Percentiles rank a stretch among this genome's conserved stretches.
These are phyloP conservation scores for Wickerhamomyces chambardii DNA, from an alignment of 805 yeast species.

Conservation along the genomic window DNA sequence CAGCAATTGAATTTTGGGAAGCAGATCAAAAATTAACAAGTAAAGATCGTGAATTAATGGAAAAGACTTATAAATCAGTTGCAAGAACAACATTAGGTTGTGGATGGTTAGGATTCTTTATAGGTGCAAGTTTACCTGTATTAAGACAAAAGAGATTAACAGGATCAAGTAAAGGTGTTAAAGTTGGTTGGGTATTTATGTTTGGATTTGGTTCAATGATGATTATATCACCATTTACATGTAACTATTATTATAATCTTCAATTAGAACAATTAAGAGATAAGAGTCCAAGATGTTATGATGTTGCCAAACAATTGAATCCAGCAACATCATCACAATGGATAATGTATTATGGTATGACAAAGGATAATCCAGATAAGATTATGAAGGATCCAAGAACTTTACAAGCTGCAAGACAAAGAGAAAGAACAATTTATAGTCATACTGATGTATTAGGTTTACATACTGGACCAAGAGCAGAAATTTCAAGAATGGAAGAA, in stretches of 20 bases:
- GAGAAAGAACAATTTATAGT: constrained; percentile 19
- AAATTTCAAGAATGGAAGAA: constrained; percentile 3
- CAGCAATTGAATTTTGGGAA: constrained; percentile 40
- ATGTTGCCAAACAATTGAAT: constrained; percentile 18
- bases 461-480: constrained; percentile 23
- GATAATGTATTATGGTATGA: constrained; percentile 42
- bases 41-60: constrained; percentile 32
- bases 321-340: constrained; percentile 29
- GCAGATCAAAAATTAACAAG: constrained; percentile 33
- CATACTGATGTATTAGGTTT: constrained; percentile 29
- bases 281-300: constrained; percentile 23
- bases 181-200: constrained; percentile 30
- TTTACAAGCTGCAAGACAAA: constrained; percentile 19
- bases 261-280: constrained; percentile 22
- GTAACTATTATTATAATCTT: constrained; percentile 20
- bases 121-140: constrained; percentile 35
- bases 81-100: constrained; percentile 23
- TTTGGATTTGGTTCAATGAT: constrained; percentile 32
- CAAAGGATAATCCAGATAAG: constrained; percentile 40
- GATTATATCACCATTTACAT: constrained; percentile 21
- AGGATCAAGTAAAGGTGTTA: constrained; percentile 23
- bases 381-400: constrained; percentile 48
- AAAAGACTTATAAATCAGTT: constrained; percentile 26
- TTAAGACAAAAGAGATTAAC: constrained; percentile 23
- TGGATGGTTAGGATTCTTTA: constrained; percentile 32